Base-by-base conservation (phyloP, 768 basidiomycete genomes). In the Lactifluus volemus region DNA sequence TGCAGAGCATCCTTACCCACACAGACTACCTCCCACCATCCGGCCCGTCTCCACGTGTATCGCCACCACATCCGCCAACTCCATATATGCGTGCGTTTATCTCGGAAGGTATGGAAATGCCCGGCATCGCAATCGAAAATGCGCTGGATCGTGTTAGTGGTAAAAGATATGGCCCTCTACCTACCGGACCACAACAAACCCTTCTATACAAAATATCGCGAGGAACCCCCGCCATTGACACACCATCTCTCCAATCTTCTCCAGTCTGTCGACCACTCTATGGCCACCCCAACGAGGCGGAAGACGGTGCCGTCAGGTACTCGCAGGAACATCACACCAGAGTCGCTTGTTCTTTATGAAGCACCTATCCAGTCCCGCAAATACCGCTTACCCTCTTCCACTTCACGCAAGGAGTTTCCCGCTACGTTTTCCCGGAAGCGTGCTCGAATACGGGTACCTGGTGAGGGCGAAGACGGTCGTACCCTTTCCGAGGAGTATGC, bases 331-430 rank as follows among this genome's bases (percentile, higher is more conserved):
- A 73, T 85, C 44, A 81, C 81, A 4, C 85, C 89, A 3, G 80
- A 81, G 38, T 68, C 78, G 2, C 79, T 91, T 19, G 80, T 93
- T 25, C 79, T 85, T 21, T 70, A 85, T 66, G 83, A 88, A 55
- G 92, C 92, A 1, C 92, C 92, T 0, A 90, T 86, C 1, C 92
- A 94, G 69, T 49, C 80, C 0, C 84, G 92, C 64, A 81, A 81
- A 19, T 94, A 93, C 68, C 67, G 82, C 15, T 79, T 79, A 0
- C 84, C 88, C 0, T 92, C 89, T 0, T 70, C 78, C 1, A 94
- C 92, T 0, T 92, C 92, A 15, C 79, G 84, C 53, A 93, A 92
- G 73, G 84, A 84, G 44, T 71, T 92, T 21, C 89, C 91, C 1
- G 85, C 83, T 0, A 83, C 81, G 38, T 89, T 89, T 66, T 80